phyloP scores from a whole-genome alignment of 2,329 filamentous ascomycete species.

The Teratosphaeria pseudoeucalypti region DNA sequence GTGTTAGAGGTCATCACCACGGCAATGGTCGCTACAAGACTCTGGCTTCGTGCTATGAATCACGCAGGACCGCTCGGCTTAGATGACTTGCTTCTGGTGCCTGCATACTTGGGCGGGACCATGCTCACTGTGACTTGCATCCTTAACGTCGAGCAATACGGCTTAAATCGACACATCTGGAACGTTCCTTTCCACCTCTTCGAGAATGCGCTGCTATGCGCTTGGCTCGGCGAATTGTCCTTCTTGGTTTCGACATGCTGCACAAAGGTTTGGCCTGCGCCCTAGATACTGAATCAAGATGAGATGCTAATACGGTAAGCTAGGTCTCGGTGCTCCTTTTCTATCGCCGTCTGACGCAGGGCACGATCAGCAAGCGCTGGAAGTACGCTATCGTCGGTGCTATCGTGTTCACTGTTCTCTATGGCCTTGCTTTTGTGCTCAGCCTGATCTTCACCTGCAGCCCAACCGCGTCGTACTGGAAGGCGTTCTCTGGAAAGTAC shows the following conservation, averaged over 20 bases:
- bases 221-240: constrained; percentile 11
- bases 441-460: constrained; percentile 9
- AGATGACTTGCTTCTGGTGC: constrained; percentile 12
- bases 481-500: constrained; percentile 5
- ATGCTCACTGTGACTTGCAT: constrained; percentile 9
- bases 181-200: constrained; percentile 6
- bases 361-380: constrained; percentile 12
- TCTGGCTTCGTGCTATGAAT: constrained; percentile 11
- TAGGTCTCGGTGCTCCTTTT: constrained; percentile 17
- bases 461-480: constrained; percentile 12
- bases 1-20: constrained; percentile 10
- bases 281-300: background rate
- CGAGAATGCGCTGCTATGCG: constrained; percentile 3
- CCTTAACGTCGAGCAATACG: constrained; percentile 6
- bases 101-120: constrained; percentile 9
- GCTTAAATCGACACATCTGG: constrained; percentile 14
- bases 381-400: constrained; percentile 7
- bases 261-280: constrained; percentile 1
- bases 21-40: constrained; percentile 10
- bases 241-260: constrained; percentile 12
- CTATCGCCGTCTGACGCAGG: constrained; percentile 14
- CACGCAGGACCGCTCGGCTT: constrained; percentile 16
- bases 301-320: background rate
- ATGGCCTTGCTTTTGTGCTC: constrained; percentile 8
- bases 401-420: constrained; percentile 7